phyloP scores from a whole-genome alignment of 345 rosid species.

The Jatropha curcas region DNA sequence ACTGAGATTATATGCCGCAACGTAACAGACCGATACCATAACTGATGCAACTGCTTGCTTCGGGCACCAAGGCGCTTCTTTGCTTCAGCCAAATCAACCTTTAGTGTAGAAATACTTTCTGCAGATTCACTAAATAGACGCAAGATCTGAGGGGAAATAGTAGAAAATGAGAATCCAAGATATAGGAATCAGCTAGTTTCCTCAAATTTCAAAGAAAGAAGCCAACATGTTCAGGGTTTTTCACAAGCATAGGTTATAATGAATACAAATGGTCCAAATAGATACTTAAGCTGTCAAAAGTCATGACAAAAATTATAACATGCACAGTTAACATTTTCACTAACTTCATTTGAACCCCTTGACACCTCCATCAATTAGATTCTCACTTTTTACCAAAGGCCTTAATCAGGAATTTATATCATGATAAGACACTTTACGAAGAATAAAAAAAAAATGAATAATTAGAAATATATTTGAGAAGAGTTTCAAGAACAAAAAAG shows the following conservation, averaged over 20 bases:
- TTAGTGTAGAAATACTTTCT: constrained; percentile 63
- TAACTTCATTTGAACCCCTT: neutral
- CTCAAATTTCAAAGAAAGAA: constrained; percentile 7
- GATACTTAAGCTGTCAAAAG: neutral
- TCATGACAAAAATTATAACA: neutral
- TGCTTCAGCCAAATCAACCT: constrained; percentile 89
- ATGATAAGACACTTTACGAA: neutral
- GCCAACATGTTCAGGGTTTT: neutral
- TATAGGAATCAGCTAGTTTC: constrained; percentile 11
- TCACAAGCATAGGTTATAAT: neutral
- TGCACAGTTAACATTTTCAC: neutral
- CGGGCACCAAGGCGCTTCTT: constrained; percentile 80
- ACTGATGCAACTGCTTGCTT: constrained; percentile 94
- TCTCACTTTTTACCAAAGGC: neutral
- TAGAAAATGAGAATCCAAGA: neutral
- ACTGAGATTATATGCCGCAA: constrained; percentile 91
- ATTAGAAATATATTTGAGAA: neutral
- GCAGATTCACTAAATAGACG: constrained; percentile 94
- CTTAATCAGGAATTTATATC: neutral
- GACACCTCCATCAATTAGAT: neutral
- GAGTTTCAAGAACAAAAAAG: too few relatives aligned
- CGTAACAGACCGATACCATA: constrained; percentile 99
- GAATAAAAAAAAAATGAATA: neutral
- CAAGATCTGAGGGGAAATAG: constrained; percentile 64
- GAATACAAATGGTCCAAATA: neutral